Evolutionary conservation across 495 filamentous ascomycete genomes (phyloP).

Genomic region (Aspergillus homomorphus): DNA sequence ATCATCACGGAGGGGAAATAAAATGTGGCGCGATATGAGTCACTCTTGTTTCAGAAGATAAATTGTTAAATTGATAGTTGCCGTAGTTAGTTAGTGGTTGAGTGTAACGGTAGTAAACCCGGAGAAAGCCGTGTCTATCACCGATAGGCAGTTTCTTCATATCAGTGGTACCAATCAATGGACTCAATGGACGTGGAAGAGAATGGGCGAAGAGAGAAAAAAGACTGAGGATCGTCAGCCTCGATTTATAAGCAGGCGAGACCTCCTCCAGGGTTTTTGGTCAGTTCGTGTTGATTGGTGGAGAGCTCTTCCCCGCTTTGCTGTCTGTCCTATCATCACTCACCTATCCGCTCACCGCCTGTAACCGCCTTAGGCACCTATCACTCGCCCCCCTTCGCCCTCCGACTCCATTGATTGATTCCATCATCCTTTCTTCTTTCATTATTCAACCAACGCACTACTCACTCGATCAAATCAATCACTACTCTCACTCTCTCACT

Average conservation of each 20-base stretch:
- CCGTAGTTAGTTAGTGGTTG: not conserved
- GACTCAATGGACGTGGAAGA: conserved; percentile 9
- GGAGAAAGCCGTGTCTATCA: not conserved
- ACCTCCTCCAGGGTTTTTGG: conserved; percentile 2
- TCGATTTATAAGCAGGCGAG: conserved; percentile 25
- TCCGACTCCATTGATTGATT: conserved; percentile 3
- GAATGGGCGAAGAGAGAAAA: conserved; percentile 13
- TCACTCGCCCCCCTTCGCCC: not conserved
- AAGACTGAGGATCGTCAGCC: conserved; percentile 10
- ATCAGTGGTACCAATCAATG: conserved; percentile 2
- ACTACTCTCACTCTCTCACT: not conserved
- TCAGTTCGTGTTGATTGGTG: not conserved
- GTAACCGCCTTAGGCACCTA: conserved; percentile 1
- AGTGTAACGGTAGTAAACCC: not conserved
- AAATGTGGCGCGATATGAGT: not conserved
- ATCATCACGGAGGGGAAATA: not conserved
- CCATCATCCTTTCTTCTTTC: conserved; percentile 1
- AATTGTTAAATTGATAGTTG: not conserved
- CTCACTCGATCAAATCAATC: too few relatives aligned
- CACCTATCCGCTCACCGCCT: conserved; percentile 11
- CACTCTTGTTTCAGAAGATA: not conserved
- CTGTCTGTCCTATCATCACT: not conserved
- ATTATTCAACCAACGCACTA: too few relatives aligned
- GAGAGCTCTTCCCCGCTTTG: conserved; percentile 6
- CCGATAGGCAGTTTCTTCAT: not conserved